Percentiles rank a stretch among this genome's conserved stretches.
phyloP scores from a whole-genome alignment of 2,329 filamentous ascomycete genomes.

The Meredithiella fracta region DNA sequence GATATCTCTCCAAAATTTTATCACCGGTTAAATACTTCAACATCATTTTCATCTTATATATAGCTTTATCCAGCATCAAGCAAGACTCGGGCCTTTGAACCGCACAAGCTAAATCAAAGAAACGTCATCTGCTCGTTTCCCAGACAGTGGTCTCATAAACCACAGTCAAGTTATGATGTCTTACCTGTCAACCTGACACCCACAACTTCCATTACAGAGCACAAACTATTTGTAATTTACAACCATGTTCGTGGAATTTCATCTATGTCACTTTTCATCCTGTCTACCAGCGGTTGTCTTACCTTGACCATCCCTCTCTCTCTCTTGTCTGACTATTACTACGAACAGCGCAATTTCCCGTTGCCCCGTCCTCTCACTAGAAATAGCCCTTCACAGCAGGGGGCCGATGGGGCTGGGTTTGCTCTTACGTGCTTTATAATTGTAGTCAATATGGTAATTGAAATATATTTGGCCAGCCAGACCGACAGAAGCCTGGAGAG shows the following conservation, averaged over 20 bases:
- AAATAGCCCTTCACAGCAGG: not conserved
- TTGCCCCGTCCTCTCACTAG: not conserved
- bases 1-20: too few species aligned
- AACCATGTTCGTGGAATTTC: too few species aligned
- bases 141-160: too few species aligned
- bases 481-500: too few species aligned
- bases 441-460: not conserved
- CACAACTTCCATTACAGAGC: not conserved
- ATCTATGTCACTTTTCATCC: not conserved
- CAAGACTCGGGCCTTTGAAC: too few species aligned
- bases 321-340: not conserved
- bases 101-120: too few species aligned
- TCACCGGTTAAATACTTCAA: too few species aligned
- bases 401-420: not conserved
- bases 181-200: not conserved
- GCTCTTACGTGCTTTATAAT: not conserved
- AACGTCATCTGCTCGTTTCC: too few species aligned
- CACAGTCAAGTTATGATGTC: not conserved
- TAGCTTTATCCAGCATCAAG: too few species aligned
- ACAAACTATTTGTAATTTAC: not conserved
- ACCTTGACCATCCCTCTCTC: not conserved
- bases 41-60: too few species aligned
- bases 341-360: not conserved
- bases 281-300: not conserved
- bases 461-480: too few species aligned